Evolutionary conservation across 169 alveolate species (phyloP).

Genomic region (Plasmodium vivax): DNA sequence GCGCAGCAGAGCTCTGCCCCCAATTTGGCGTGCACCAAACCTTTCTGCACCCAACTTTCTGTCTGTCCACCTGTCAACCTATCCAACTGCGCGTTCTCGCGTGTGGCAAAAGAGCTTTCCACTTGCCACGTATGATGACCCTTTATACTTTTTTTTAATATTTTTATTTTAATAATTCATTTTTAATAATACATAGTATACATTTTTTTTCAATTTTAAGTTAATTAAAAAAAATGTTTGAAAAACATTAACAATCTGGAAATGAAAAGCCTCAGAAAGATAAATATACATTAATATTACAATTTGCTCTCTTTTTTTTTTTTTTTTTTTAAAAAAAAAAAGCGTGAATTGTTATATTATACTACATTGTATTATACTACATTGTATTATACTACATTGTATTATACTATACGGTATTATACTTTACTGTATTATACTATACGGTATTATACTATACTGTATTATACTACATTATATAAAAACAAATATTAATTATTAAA

Average conservation of each 20-base stretch:
- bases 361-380: too few species aligned
- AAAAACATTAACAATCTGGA: slow-evolving; percentile 1
- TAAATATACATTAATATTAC: slow-evolving; percentile 7
- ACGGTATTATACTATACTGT: too few species aligned
- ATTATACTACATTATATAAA: neutral
- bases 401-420: neutral
- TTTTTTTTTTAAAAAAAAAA: neutral
- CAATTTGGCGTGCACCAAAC: neutral
- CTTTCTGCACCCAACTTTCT: neutral
- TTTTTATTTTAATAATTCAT: neutral
- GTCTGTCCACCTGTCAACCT: neutral
- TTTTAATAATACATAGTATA: neutral
- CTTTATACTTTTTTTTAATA: neutral
- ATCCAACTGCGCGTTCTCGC: neutral
- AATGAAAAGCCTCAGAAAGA: neutral
- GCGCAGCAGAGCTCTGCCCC: neutral
- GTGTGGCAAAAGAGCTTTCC: neutral
- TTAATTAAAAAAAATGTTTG: slow-evolving; percentile 22
- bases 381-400: neutral
- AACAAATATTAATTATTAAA: slow-evolving; percentile 34
- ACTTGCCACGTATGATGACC: neutral
- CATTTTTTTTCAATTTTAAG: slow-evolving; percentile 7
- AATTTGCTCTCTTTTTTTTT: neutral
- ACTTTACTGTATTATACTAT: too few species aligned
- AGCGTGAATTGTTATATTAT: neutral